Percentiles rank a stretch among this genome's conserved stretches.
phyloP scores from a whole-genome alignment of 129 eudicot species.

The Centrapalus pauciflorus region DNA sequence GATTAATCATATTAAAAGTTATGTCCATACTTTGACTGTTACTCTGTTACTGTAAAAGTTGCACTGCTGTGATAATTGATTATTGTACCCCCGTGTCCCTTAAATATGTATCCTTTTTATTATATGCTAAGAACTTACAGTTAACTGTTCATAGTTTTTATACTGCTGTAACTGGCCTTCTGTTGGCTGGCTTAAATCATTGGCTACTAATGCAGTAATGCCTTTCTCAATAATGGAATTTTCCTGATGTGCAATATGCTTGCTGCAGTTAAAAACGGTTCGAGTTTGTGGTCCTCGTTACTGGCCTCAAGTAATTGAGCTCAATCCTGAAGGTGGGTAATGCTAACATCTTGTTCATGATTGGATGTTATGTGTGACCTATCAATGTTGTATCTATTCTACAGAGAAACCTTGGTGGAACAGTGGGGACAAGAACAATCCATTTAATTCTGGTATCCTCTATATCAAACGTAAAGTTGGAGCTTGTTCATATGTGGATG shows the following conservation, averaged over 20 bases:
- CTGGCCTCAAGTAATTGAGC: conserved; percentile 94
- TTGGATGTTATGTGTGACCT: background rate
- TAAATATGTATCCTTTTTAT: background rate
- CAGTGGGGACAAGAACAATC: conserved; percentile 65
- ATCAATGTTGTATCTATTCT: background rate
- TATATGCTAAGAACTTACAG: background rate
- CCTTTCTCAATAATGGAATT: background rate
- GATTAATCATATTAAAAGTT: background rate
- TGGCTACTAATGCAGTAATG: background rate
- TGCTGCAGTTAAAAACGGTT: conserved; percentile 75
- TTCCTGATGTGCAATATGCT: conserved; percentile 13
- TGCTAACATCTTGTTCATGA: conserved; percentile 6
- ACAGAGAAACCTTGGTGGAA: conserved; percentile 96
- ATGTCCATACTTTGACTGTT: background rate
- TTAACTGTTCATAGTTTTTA: background rate
- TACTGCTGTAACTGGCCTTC: no score
- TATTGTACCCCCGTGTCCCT: background rate
- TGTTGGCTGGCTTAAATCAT: background rate
- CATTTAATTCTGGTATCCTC: conserved; percentile 86
- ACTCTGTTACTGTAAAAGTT: background rate
- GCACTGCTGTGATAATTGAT: background rate
- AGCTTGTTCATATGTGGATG: conserved; percentile 93
- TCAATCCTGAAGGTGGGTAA: conserved; percentile 72
- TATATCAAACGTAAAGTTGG: conserved; percentile 93
- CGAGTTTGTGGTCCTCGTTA: conserved; percentile 98